Conservation (phyloP, 1,284 basidiomycete species). For the Peniophora sp. region DNA sequence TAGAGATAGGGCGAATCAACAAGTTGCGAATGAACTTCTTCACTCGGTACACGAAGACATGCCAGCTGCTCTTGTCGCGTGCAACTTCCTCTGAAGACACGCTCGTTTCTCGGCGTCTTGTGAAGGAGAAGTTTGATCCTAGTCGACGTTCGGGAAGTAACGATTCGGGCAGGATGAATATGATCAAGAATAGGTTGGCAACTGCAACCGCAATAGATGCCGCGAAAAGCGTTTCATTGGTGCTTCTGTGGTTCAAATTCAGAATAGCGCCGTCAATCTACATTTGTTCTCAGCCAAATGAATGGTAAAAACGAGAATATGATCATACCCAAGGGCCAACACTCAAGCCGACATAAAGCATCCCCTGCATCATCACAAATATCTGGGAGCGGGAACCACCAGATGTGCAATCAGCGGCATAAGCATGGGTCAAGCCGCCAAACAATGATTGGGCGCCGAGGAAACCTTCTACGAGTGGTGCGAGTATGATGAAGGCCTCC, state of each 20-base stretch:
- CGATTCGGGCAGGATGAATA: slow-evolving; percentile 41
- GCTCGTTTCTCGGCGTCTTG: not conserved
- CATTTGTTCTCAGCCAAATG: slow-evolving; percentile 2
- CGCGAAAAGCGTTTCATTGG: slow-evolving; percentile 9
- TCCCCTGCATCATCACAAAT: slow-evolving; percentile 45
- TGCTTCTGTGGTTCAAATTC: slow-evolving; percentile 5
- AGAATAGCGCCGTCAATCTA: slow-evolving; percentile 12
- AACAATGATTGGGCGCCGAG: slow-evolving; percentile 43
- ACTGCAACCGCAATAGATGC: slow-evolving; percentile 10
- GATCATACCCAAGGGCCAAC: slow-evolving; percentile 40
- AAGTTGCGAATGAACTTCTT: slow-evolving; percentile 14
- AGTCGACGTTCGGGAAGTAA: slow-evolving; percentile 12
- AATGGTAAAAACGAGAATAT: slow-evolving; percentile 20
- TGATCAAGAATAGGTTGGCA: slow-evolving; percentile 26
- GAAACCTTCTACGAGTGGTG: slow-evolving; percentile 39
- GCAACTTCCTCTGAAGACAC: not conserved
- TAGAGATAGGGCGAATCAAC: slow-evolving; percentile 32
- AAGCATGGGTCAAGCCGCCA: slow-evolving; percentile 46
- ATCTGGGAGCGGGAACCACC: slow-evolving; percentile 43
- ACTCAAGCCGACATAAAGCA: slow-evolving; percentile 40
- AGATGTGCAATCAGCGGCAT: slow-evolving; percentile 42
- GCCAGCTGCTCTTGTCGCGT: slow-evolving; percentile 1
- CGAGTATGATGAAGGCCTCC: slow-evolving; percentile 35
- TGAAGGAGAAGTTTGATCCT: not conserved
- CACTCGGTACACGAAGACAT: not conserved